A percentile compares a stretch with the other conserved stretches of the same genome.
These are phyloP conservation scores for Scleromitrula shiraiana DNA, from an alignment of 2,329 filamentous ascomycete genomes.

Conservation along the genomic window DNA sequence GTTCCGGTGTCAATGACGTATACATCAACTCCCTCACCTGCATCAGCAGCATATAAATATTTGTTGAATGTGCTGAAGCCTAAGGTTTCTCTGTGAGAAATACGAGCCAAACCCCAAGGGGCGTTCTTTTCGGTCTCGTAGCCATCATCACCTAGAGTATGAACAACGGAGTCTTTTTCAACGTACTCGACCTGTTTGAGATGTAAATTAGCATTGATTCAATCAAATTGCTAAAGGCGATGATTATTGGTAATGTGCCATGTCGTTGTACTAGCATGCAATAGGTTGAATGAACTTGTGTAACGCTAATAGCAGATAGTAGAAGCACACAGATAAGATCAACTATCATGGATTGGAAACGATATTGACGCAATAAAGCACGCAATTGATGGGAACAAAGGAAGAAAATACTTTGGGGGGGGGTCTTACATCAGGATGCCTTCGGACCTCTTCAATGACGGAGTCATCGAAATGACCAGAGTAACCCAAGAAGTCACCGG, in stretches of 20 bases:
- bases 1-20: slow-evolving; percentile 98
- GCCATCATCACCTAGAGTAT: slow-evolving; percentile 57
- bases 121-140: slow-evolving; percentile 76
- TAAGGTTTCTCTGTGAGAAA: slow-evolving; percentile 85
- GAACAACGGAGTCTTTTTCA: slow-evolving; percentile 88
- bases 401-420: background rate
- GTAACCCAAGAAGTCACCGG: slow-evolving; percentile 77
- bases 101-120: slow-evolving; percentile 97
- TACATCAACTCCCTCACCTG: slow-evolving; percentile 95
- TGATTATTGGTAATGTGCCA: no score
- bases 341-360: background rate
- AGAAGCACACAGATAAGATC: background rate
- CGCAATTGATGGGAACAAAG: background rate
- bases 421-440: slow-evolving; percentile 87
- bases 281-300: no score
- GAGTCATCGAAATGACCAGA: slow-evolving; percentile 92
- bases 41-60: slow-evolving; percentile 84
- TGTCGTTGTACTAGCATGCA: no score
- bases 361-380: background rate
- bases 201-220: slow-evolving; percentile 16
- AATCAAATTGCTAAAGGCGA: background rate
- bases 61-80: slow-evolving; percentile 95
- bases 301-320: background rate
- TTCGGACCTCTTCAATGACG: slow-evolving; percentile 87
- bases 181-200: slow-evolving; percentile 81